phyloP scores from a whole-genome alignment of 768 basidiomycete species.

The Tulasnella calospora region DNA sequence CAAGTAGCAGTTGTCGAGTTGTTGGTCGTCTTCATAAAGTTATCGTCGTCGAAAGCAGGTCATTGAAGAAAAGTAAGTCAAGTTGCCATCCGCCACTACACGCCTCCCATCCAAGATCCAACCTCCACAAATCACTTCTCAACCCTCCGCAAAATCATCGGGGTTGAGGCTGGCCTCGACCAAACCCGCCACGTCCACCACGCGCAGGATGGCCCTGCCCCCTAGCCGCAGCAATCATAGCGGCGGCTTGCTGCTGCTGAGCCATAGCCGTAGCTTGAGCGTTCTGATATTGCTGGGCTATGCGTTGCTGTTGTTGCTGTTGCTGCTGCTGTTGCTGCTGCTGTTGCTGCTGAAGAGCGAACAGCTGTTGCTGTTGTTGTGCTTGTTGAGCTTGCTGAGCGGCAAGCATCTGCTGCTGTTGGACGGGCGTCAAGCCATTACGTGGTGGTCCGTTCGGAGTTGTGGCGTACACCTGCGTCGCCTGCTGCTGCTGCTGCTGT shows the following conservation, averaged over 20 bases:
- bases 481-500: constrained; percentile 11
- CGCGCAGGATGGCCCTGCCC: not conserved
- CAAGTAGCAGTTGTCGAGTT: no score
- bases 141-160: no score
- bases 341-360: constrained; percentile 3
- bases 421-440: constrained; percentile 5
- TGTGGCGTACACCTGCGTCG: not conserved
- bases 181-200: not conserved
- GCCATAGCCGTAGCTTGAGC: constrained; percentile 22
- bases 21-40: no score
- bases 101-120: no score
- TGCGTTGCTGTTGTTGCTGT: constrained; percentile 10
- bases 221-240: not conserved
- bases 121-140: no score
- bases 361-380: constrained; percentile 26
- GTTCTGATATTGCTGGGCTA: constrained; percentile 19
- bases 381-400: constrained; percentile 27
- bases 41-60: no score
- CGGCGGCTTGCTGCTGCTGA: constrained; percentile 20
- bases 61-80: no score
- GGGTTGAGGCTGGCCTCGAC: not conserved
- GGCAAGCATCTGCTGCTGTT: constrained; percentile 7
- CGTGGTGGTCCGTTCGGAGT: not conserved
- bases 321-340: constrained; percentile 26
- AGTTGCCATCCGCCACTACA: no score